phyloP scores from a whole-genome alignment of 148 eudicot genomes.

The Rhododendron griersonianum region DNA sequence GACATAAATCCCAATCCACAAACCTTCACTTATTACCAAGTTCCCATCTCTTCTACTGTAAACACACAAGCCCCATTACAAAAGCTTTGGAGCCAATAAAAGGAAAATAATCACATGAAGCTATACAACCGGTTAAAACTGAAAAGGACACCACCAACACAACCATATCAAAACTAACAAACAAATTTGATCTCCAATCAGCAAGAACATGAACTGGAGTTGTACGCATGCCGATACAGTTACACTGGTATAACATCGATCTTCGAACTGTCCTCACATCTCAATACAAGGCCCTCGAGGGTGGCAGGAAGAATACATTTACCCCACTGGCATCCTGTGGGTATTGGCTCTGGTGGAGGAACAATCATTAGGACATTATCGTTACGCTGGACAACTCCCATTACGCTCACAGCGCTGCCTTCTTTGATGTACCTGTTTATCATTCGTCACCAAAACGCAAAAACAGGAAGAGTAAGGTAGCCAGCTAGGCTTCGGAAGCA shows the following conservation, averaged over 20 bases:
- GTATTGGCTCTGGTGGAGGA: constrained; percentile 72
- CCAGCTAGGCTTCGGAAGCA: neutral
- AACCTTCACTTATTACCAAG: constrained; percentile 6
- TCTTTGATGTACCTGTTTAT: constrained; percentile 76
- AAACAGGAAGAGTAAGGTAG: neutral
- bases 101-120: constrained; percentile 15
- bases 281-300: constrained; percentile 86
- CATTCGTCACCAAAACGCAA: neutral
- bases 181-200: constrained; percentile 12
- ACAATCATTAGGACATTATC: constrained; percentile 92
- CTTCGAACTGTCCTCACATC: constrained; percentile 89
- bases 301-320: constrained; percentile 77
- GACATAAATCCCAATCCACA: constrained; percentile 1
- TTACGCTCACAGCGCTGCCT: constrained; percentile 92
- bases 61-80: constrained; percentile 25
- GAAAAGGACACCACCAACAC: constrained; percentile 3
- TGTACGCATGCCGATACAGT: constrained; percentile 25
- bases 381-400: constrained; percentile 88
- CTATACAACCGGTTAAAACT: constrained; percentile 25
- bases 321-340: constrained; percentile 96
- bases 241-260: constrained; percentile 85
- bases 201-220: constrained; percentile 7
- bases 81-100: constrained; percentile 19
- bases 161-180: constrained; percentile 1
- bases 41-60: constrained; percentile 7